These are phyloP conservation scores for Ensete ventricosum DNA, from an alignment of 176 grass and related monocot species.

Conservation along the genomic window DNA sequence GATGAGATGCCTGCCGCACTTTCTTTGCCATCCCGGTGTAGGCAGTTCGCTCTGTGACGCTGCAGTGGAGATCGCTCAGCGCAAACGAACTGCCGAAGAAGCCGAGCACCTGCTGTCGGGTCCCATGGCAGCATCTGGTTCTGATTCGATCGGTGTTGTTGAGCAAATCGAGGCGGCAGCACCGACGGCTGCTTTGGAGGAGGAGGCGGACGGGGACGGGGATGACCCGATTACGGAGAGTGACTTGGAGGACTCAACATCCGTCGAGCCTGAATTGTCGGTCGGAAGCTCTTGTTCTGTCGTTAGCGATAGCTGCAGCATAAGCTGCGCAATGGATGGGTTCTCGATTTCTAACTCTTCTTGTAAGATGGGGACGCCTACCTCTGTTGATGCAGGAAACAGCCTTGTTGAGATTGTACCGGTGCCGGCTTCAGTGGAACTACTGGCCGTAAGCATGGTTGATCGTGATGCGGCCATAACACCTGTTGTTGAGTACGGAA, in stretches of 20 bases:
- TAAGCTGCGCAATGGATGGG: conserved; percentile 56
- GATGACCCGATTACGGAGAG: conserved; percentile 12
- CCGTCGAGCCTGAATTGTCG: conserved; percentile 21
- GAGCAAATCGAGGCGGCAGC: conserved; percentile 6
- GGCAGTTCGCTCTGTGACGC: conserved; percentile 5
- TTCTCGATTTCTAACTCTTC: conserved; percentile 23
- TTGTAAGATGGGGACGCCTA: conserved; percentile 20
- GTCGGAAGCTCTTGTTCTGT: conserved; percentile 67
- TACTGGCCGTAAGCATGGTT: neutral
- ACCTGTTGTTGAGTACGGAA: neutral
- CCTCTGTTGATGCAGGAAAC: neutral
- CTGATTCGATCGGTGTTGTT: neutral
- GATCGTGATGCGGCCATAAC: neutral
- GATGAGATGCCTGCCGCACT: conserved; percentile 35
- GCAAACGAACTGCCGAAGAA: conserved; percentile 31
- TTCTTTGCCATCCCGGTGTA: conserved; percentile 2
- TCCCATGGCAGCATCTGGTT: conserved; percentile 25
- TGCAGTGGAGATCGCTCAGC: conserved; percentile 3
- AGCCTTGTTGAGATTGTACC: neutral
- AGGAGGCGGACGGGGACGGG: conserved; percentile 16
- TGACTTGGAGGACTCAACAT: conserved; percentile 20
- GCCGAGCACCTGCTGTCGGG: conserved; percentile 2
- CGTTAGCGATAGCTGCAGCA: conserved; percentile 68
- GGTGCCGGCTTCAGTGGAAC: neutral
- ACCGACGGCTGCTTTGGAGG: conserved; percentile 28